Evolutionary conservation across 345 rosid species (phyloP).

Genomic region (Heritiera littoralis): DNA sequence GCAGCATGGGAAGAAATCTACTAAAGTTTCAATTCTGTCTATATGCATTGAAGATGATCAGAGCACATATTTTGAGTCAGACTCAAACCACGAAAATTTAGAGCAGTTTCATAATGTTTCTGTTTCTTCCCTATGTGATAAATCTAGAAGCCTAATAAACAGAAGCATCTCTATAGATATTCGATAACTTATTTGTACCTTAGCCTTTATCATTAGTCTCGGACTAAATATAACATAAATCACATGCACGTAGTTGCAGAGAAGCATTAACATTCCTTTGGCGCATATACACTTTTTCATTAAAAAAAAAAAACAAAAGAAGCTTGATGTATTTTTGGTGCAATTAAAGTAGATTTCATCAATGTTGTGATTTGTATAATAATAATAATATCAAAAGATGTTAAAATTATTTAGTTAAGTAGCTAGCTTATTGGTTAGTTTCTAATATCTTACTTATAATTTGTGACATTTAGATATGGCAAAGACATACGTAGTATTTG

Average conservation of each 20-base stretch:
- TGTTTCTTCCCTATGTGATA: constrained; percentile 42
- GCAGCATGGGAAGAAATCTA: background rate
- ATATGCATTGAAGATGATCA: constrained; percentile 20
- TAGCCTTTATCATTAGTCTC: constrained; percentile 5
- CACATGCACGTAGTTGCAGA: constrained; percentile 36
- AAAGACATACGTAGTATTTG: too few relatives aligned
- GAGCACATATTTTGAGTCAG: constrained; percentile 58
- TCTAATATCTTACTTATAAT: too few relatives aligned
- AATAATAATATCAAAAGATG: too few relatives aligned
- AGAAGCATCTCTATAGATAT: constrained; percentile 27
- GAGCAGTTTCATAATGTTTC: constrained; percentile 43
- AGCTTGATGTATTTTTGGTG: too few relatives aligned
- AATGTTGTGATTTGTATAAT: too few relatives aligned
- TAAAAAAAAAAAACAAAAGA: too few relatives aligned
- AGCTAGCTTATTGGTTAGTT: too few relatives aligned
- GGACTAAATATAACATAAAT: constrained; percentile 18
- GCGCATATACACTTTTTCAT: too few relatives aligned
- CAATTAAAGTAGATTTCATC: too few relatives aligned
- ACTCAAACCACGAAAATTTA: constrained; percentile 24
- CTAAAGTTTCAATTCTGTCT: too few relatives aligned
- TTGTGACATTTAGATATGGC: too few relatives aligned
- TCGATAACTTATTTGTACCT: background rate
- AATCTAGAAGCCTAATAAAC: constrained; percentile 42
- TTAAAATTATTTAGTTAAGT: too few relatives aligned
- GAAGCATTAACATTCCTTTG: constrained; percentile 14